phyloP scores from a whole-genome alignment of 305 asterid genomes.

The Solanum hybrid region DNA sequence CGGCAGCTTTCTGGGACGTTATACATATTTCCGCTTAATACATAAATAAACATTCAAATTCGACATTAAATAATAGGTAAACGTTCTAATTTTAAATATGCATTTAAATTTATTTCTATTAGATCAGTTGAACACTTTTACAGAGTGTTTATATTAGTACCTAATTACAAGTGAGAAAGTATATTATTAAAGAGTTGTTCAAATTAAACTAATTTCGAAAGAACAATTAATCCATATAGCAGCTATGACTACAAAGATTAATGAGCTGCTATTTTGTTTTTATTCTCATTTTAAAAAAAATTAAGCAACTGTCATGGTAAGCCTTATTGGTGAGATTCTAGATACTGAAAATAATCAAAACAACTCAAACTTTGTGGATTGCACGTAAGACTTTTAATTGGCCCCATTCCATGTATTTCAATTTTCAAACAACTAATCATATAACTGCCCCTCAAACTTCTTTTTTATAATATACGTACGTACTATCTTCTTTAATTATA shows the following conservation, averaged over 20 bases:
- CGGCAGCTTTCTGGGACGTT: neutral
- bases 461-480: neutral
- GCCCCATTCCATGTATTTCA: slow-evolving; percentile 1
- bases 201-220: neutral
- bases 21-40: neutral
- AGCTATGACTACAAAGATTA: neutral
- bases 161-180: neutral
- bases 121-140: neutral
- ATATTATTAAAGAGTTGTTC: neutral
- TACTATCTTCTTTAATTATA: neutral
- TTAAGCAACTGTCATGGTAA: neutral
- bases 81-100: too few species aligned
- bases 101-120: too few species aligned
- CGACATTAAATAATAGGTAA: too few species aligned
- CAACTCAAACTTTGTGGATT: neutral
- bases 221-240: neutral
- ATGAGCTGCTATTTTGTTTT: neutral
- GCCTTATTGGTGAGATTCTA: neutral
- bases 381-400: neutral
- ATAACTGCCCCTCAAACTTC: neutral
- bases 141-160: neutral
- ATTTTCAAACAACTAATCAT: slow-evolving; percentile 4
- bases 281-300: neutral
- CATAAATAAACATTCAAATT: too few species aligned
- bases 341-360: neutral